These are phyloP conservation scores for Atkinsonella hypoxylon DNA, from an alignment of 2,329 filamentous ascomycete genomes.

Conservation along the genomic window DNA sequence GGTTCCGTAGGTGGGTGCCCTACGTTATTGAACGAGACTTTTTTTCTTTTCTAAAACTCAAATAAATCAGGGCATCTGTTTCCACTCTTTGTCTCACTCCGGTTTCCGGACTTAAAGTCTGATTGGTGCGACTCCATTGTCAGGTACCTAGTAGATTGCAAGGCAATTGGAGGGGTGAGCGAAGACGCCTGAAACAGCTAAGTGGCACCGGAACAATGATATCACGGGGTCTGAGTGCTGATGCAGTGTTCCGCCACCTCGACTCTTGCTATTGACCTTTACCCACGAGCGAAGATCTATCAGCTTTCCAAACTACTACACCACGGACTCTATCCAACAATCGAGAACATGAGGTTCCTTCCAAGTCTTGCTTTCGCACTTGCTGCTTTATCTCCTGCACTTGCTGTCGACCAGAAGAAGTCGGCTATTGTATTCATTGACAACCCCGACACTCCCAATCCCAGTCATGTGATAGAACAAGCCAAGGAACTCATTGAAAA, in stretches of 20 bases:
- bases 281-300: background rate
- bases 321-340: background rate
- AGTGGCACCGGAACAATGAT: background rate
- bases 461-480: slow-evolving; percentile 52
- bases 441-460: slow-evolving; percentile 50
- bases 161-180: too few relatives aligned
- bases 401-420: slow-evolving; percentile 56
- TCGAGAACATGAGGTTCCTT: slow-evolving; percentile 49
- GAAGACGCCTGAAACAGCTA: background rate
- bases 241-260: background rate
- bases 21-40: too few relatives aligned
- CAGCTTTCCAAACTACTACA: too few relatives aligned
- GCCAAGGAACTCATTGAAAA: slow-evolving; percentile 60
- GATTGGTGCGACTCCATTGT: too few relatives aligned
- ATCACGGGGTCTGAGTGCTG: background rate
- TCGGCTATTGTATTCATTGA: slow-evolving; percentile 71
- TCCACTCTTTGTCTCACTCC: too few relatives aligned
- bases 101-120: too few relatives aligned
- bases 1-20: too few relatives aligned
- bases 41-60: too few relatives aligned
- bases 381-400: slow-evolving; percentile 43
- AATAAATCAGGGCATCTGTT: too few relatives aligned
- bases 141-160: too few relatives aligned
- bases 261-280: background rate
- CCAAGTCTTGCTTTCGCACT: slow-evolving; percentile 41